Evolutionary conservation across 176 grass and related monocot genomes (phyloP), one percentile per base, ranked within the genome.

Genomic region (Aegilops tauschii): DNA sequence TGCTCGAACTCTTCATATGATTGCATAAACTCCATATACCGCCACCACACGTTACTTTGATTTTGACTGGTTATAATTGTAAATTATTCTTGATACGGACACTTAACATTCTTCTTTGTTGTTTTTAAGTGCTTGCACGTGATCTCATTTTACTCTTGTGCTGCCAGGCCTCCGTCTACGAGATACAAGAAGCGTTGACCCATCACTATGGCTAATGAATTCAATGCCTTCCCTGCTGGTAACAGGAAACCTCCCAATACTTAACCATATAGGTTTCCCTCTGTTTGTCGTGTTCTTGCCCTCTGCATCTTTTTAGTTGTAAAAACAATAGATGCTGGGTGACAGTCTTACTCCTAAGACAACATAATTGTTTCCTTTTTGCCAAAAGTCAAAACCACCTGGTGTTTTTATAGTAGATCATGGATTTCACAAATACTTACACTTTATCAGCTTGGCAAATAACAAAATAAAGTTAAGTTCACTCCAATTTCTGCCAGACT

Each of bases 221-320:
- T 98, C 94, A 70, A 96, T 94, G 90, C 97, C 97, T 86, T 98
- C 97, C 59, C 44, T 98, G 82, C 78, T 98, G 93, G 97, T 98
- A 92, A 88, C 77, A 40, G 5, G 23, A 87, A 62, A 34, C 16
- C 45, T 83, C 59, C 17, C 20, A 54, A 31, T 34, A 74, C 23
- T 78, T 39, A 66, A 31, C 10, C 34, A 21, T 71, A 13, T 72
- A 47, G 6, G 52, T 6, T 25, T 76, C 31, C 16, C 39, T 78
- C 65, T 44, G 29, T 13, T 73, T 83, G 36, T 62, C 1, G 34
- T 10, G 7, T 31, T 63, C 8, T 31, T 76, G 52, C 45, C 69
- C 3, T 31, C 54, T 78, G 45, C 14, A 86, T 82, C 21, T 73
- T 81, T 66, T 37, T 28, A 36, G 14, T 20, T 69, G 18, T 80